phyloP scores from a whole-genome alignment of 768 basidiomycete genomes.

The Termitomyces sp. region DNA sequence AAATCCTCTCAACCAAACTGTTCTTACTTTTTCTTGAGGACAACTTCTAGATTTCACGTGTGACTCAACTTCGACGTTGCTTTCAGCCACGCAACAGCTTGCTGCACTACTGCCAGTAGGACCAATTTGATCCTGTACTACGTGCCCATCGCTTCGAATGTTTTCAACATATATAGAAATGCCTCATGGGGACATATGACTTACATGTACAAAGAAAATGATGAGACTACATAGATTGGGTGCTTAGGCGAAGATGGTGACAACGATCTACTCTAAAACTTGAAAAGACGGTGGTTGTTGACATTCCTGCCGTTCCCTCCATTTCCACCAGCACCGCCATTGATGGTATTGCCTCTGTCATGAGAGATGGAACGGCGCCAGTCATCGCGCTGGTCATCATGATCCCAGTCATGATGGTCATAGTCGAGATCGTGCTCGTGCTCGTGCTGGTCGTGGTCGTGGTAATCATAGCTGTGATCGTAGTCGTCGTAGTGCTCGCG shows the following conservation, averaged over 20 bases:
- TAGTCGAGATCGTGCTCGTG: neutral
- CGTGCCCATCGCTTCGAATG: neutral
- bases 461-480: neutral
- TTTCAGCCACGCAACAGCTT: neutral
- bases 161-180: neutral
- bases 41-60: slow-evolving; percentile 13
- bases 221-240: neutral
- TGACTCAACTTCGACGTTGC: neutral
- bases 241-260: neutral
- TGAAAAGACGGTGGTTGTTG: neutral
- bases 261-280: neutral
- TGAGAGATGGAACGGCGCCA: neutral
- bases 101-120: neutral
- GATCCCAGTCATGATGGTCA: neutral
- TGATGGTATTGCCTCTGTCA: neutral
- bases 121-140: neutral
- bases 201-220: neutral
- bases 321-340: no score
- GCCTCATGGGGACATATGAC: neutral
- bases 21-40: neutral
- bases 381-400: no score
- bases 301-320: neutral
- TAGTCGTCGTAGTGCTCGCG: neutral
- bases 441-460: neutral
- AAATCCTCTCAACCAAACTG: slow-evolving; percentile 10